Conservation (phyloP, 192 early-diverging fungal species). For the Linnemannia exigua region DNA sequence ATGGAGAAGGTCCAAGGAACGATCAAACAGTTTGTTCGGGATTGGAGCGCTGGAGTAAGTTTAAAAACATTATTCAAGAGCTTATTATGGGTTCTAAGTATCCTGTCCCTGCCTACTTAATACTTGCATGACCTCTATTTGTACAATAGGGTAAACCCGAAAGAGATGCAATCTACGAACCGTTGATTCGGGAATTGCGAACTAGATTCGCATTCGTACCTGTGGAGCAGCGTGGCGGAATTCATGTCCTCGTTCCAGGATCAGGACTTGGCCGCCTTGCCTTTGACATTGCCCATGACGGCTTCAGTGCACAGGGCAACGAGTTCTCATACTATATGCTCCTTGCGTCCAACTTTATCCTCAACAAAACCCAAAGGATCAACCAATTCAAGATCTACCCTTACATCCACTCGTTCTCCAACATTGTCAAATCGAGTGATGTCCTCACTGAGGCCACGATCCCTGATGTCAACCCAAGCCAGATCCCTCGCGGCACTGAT, state of each 20-base stretch:
- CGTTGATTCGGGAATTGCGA: constrained; percentile 83
- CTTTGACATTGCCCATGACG: constrained; percentile 87
- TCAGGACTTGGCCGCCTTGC: constrained; percentile 96
- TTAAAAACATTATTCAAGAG: neutral
- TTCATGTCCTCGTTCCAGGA: constrained; percentile 92
- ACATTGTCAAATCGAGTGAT: constrained; percentile 69
- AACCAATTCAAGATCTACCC: constrained; percentile 87
- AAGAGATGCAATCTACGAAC: constrained; percentile 83
- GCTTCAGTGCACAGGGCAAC: constrained; percentile 89
- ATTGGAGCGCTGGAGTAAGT: constrained; percentile 89
- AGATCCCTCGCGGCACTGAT: constrained; percentile 75
- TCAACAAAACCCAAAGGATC: constrained; percentile 78
- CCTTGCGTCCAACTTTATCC: constrained; percentile 91
- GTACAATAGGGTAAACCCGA: constrained; percentile 77
- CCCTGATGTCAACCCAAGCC: constrained; percentile 87
- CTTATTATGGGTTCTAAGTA: neutral
- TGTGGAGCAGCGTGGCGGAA: constrained; percentile 65
- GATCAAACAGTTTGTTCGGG: constrained; percentile 94
- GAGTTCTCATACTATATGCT: constrained; percentile 99
- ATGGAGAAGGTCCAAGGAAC: constrained; percentile 94
- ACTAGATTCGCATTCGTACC: constrained; percentile 66
- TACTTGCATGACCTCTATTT: neutral
- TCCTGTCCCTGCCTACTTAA: neutral
- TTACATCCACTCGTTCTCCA: constrained; percentile 94
- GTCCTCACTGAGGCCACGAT: constrained; percentile 79